Conservation (phyloP, 116 monocot species). For the Posidonia oceanica region DNA sequence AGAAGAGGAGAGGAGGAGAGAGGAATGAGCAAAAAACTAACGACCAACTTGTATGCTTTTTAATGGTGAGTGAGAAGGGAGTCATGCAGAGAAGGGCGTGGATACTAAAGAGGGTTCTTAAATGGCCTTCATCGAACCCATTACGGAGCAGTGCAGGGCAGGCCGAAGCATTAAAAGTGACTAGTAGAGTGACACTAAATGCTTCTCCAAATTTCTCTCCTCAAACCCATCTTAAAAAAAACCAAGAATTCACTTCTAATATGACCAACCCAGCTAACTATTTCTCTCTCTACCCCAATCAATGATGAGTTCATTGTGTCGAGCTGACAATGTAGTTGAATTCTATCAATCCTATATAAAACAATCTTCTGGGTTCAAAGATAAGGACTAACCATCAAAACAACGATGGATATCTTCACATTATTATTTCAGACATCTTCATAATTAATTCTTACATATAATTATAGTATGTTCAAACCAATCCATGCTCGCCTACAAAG, state of each 20-base stretch:
- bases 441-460: too few relatives aligned
- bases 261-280: not conserved
- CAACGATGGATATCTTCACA: too few relatives aligned
- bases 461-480: too few relatives aligned
- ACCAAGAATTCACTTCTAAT: not conserved
- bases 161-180: conserved; percentile 67
- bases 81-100: conserved; percentile 49
- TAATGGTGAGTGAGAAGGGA: not conserved
- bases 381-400: too few relatives aligned
- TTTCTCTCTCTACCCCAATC: not conserved
- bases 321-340: too few relatives aligned
- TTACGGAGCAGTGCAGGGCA: conserved; percentile 45
- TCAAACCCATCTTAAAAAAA: not conserved
- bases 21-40: conserved; percentile 1
- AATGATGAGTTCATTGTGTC: too few relatives aligned
- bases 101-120: conserved; percentile 61
- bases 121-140: conserved; percentile 73
- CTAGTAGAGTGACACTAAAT: conserved; percentile 81
- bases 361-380: too few relatives aligned
- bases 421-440: too few relatives aligned
- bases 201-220: conserved; percentile 11
- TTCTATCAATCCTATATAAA: too few relatives aligned
- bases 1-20: conserved; percentile 2
- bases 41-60: not conserved
- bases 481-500: too few relatives aligned